These are phyloP conservation scores for Fusarium xyrophilum DNA, from an alignment of 2,329 filamentous ascomycete species.

Conservation along the genomic window DNA sequence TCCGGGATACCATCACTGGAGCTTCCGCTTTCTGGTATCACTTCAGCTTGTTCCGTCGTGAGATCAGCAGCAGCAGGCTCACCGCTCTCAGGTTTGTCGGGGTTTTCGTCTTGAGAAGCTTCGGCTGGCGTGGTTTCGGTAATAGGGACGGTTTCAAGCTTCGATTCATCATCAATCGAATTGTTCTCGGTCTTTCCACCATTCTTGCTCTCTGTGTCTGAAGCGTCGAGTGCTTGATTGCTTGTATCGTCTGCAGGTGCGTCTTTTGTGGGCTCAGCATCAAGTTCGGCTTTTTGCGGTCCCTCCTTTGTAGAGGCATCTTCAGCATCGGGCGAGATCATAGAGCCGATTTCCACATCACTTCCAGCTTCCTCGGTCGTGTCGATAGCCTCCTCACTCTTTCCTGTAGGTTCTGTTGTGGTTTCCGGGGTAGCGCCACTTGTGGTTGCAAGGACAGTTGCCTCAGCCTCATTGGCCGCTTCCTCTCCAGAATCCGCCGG, in stretches of 20 bases:
- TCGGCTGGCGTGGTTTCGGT: background rate
- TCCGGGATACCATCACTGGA: conserved; percentile 1
- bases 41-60: conserved; percentile 1
- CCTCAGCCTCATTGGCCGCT: background rate
- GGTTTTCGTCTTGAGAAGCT: background rate
- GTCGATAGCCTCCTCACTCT: conserved; percentile 6
- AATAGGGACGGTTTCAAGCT: background rate
- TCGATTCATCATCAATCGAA: background rate
- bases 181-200: background rate
- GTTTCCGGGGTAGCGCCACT: background rate
- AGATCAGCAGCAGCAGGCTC: background rate
- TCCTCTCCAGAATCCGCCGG: background rate
- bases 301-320: conserved; percentile 4
- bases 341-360: background rate
- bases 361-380: background rate
- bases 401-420: background rate
- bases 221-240: background rate
- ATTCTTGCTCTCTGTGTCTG: background rate
- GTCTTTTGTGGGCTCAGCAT: background rate
- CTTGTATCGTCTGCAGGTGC: background rate
- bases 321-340: background rate
- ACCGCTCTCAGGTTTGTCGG: conserved; percentile 2
- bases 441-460: background rate
- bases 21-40: background rate
- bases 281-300: background rate